Conservation (phyloP, 306 rosid species). For the Dalbergia cultrata region DNA sequence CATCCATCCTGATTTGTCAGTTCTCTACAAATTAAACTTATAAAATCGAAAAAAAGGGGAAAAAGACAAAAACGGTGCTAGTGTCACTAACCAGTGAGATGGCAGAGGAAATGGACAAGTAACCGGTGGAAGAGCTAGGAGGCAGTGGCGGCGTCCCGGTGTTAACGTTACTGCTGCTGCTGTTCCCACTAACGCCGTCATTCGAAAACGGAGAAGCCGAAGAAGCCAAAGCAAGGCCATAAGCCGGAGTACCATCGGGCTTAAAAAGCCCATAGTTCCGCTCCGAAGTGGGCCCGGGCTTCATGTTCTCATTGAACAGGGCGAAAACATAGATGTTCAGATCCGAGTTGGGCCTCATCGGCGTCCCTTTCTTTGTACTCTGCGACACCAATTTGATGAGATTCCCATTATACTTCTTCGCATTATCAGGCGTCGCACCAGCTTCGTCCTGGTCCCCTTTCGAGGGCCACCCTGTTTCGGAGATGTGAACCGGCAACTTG, state of each 20-base stretch:
- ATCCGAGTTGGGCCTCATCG: conserved; percentile 73
- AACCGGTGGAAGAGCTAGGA: conserved; percentile 68
- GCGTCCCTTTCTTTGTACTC: conserved; percentile 75
- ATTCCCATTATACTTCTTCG: conserved; percentile 90
- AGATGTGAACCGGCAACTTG: conserved; percentile 84
- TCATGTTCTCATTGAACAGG: conserved; percentile 92
- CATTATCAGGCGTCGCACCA: conserved; percentile 85
- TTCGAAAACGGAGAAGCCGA: conserved; percentile 31
- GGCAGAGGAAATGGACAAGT: conserved; percentile 83
- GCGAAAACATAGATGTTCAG: conserved; percentile 94
- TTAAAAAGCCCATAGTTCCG: conserved; percentile 91
- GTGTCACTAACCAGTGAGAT: conserved; percentile 61
- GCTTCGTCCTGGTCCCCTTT: conserved; percentile 88
- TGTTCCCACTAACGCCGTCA: conserved; percentile 28
- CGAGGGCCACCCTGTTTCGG: conserved; percentile 99
- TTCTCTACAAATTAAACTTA: not conserved
- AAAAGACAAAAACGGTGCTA: not conserved
- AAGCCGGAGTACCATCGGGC: conserved; percentile 85
- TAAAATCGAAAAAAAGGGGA: not conserved
- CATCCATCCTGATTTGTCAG: no score
- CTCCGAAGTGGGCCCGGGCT: conserved; percentile 95
- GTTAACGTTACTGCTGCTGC: not conserved
- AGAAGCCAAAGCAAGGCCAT: conserved; percentile 57
- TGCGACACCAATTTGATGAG: conserved; percentile 61
- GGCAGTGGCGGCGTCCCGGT: conserved; percentile 46